Conservation (phyloP, 306 rosid genomes). For the Vachellia collinsii region DNA sequence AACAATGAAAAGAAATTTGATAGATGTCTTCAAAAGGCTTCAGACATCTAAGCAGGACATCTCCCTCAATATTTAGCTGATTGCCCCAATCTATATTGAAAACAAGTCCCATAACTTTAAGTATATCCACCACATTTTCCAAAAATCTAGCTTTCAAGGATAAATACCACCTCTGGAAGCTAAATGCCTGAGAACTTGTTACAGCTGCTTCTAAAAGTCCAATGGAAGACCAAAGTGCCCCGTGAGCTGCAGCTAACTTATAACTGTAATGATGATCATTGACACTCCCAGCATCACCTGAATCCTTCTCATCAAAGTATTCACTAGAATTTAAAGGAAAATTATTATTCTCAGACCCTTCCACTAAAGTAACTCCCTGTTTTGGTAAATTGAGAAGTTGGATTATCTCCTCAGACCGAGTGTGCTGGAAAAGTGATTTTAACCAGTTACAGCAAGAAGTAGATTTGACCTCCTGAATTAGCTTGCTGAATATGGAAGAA, state of each 20-base stretch:
- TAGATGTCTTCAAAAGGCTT: constrained; percentile 38
- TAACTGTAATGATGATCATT: constrained; percentile 29
- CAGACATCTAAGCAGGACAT: constrained; percentile 24
- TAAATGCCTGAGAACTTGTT: constrained; percentile 43
- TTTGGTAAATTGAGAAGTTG: constrained; percentile 43
- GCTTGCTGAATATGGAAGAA: constrained; percentile 45
- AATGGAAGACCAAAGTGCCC: constrained; percentile 51
- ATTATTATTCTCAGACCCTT: constrained; percentile 38
- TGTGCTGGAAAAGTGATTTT: constrained; percentile 52
- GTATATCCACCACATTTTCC: constrained; percentile 42
- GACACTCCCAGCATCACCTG: constrained; percentile 24
- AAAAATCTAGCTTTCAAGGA: constrained; percentile 54
- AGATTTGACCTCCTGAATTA: constrained; percentile 45
- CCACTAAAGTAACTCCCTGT: constrained; percentile 41
- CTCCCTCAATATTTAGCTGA: constrained; percentile 27
- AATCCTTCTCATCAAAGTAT: constrained; percentile 36
- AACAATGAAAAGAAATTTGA: constrained; percentile 47
- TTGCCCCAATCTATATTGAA: constrained; percentile 22
- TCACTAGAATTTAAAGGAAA: constrained; percentile 25
- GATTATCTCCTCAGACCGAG: constrained; percentile 51
- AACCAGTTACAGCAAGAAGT: constrained; percentile 52
- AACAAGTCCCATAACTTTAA: constrained; percentile 39
- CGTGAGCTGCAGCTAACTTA: constrained; percentile 50
- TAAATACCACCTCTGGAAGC: constrained; percentile 73
- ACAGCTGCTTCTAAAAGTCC: constrained; percentile 49